Conservation (phyloP, 805 yeast genomes). For the Priceomyces fermenticarens region DNA sequence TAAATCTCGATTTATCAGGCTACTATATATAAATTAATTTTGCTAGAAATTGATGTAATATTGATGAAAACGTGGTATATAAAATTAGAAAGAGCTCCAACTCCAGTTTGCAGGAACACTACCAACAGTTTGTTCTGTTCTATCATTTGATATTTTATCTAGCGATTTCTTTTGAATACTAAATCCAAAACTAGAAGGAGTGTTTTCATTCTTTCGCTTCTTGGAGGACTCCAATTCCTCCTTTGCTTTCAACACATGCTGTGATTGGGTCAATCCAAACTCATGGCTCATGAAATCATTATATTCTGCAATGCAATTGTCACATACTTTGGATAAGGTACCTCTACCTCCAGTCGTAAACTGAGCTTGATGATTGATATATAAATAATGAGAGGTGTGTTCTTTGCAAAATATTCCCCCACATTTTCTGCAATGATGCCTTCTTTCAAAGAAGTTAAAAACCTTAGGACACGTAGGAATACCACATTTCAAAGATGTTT, state of each 20-base stretch:
- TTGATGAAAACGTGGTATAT: neutral
- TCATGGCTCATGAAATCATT: slow-evolving; percentile 45
- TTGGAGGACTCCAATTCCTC: neutral
- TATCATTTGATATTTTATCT: slow-evolving; percentile 3
- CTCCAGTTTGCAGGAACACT: slow-evolving; percentile 74
- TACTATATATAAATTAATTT: too few relatives aligned
- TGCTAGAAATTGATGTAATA: too few relatives aligned
- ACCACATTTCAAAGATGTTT: slow-evolving; percentile 58
- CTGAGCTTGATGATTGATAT: slow-evolving; percentile 57
- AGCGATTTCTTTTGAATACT: neutral
- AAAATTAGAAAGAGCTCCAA: slow-evolving; percentile 63
- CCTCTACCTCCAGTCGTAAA: slow-evolving; percentile 70
- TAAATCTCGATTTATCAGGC: too few relatives aligned
- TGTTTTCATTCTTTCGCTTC: neutral
- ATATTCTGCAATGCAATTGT: slow-evolving; percentile 60
- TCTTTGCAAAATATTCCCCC: slow-evolving; percentile 77
- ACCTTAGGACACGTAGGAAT: slow-evolving; percentile 52
- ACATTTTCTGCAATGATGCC: slow-evolving; percentile 83
- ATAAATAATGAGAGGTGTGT: slow-evolving; percentile 57
- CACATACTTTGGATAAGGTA: slow-evolving; percentile 66
- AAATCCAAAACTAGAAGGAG: neutral
- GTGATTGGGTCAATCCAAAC: slow-evolving; percentile 27
- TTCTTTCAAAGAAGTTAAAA: slow-evolving; percentile 75
- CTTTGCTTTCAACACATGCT: neutral
- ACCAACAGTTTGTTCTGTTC: slow-evolving; percentile 38